Percentiles rank a stretch among this genome's conserved stretches.
These are phyloP conservation scores for Teratosphaeria epicoccoides DNA, from an alignment of 2,329 filamentous ascomycete genomes.

Conservation along the genomic window DNA sequence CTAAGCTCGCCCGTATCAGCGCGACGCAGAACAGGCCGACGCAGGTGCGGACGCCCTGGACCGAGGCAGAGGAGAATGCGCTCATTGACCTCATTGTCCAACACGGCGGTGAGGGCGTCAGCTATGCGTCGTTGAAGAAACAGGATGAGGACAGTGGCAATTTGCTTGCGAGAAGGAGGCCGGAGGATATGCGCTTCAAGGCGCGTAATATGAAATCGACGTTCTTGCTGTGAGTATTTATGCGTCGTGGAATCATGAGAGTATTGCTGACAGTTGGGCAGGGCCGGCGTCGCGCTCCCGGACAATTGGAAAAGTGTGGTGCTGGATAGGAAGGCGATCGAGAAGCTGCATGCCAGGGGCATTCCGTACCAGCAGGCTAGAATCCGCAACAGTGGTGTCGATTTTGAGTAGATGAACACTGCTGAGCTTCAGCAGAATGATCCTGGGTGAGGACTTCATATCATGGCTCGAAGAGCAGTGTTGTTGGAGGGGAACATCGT, in stretches of 20 bases:
- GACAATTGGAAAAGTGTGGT: conserved; percentile 34
- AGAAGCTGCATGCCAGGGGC: conserved; percentile 20
- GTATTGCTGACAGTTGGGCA: conserved; percentile 13
- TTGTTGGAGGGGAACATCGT: neutral
- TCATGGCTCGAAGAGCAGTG: no score
- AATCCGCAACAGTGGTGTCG: conserved; percentile 8
- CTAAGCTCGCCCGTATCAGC: conserved; percentile 13
- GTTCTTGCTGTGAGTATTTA: conserved; percentile 32
- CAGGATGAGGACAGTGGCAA: conserved; percentile 19
- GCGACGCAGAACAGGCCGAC: conserved; percentile 6
- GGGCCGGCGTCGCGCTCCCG: conserved; percentile 28
- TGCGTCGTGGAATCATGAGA: neutral
- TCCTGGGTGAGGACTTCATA: no score
- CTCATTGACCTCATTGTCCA: conserved; percentile 41
- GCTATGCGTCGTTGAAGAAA: conserved; percentile 38
- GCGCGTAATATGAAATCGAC: conserved; percentile 44
- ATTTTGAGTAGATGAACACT: conserved; percentile 3
- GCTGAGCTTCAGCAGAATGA: no score
- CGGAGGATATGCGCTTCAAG: conserved; percentile 38
- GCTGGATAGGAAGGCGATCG: conserved; percentile 32
- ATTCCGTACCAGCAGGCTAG: conserved; percentile 18
- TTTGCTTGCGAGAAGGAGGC: conserved; percentile 30
- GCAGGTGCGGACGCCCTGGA: conserved; percentile 27
- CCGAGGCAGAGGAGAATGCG: conserved; percentile 25
- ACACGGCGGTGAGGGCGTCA: conserved; percentile 28